These are phyloP conservation scores for Panus rudis DNA, from an alignment of 768 basidiomycete species.

Conservation along the genomic window DNA sequence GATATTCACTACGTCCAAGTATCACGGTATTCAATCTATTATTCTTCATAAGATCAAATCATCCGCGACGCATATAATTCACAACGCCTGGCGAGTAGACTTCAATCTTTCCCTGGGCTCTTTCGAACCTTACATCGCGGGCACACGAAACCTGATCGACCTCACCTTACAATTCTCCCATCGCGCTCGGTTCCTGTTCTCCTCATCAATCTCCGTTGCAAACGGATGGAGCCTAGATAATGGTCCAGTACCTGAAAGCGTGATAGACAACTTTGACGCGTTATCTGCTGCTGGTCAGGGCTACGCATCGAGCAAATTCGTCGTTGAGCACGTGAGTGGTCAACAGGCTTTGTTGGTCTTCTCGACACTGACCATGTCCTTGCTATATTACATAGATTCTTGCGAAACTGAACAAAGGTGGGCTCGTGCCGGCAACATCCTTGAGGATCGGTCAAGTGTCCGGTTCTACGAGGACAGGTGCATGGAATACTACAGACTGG, in stretches of 20 bases:
- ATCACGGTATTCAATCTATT: neutral
- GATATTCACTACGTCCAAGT: neutral
- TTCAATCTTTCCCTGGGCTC: constrained; percentile 26
- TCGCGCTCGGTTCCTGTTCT: constrained; percentile 10
- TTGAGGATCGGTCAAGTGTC: constrained; percentile 25
- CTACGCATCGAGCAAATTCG: constrained; percentile 35
- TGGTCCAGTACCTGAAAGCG: constrained; percentile 6
- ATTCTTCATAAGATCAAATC: neutral
- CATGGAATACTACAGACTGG: constrained; percentile 27
- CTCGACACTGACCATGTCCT: neutral
- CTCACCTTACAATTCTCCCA: neutral
- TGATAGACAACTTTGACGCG: constrained; percentile 15
- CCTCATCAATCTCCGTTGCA: constrained; percentile 14
- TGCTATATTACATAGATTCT: constrained; percentile 5
- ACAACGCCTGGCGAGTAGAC: constrained; percentile 26
- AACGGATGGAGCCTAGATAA: neutral
- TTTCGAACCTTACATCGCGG: constrained; percentile 23
- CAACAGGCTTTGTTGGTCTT: neutral
- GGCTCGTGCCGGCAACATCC: neutral
- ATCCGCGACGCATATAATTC: constrained; percentile 8
- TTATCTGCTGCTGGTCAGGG: constrained; percentile 29
- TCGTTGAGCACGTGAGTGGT: constrained; percentile 25
- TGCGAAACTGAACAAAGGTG: neutral
- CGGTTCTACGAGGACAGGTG: constrained; percentile 16
- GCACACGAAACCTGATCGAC: constrained; percentile 25